A percentile compares a stretch with the other conserved stretches of the same genome.
Evolutionary conservation across 208 protist species (phyloP).

Genomic region (Acanthamoeba sp.): DNA sequence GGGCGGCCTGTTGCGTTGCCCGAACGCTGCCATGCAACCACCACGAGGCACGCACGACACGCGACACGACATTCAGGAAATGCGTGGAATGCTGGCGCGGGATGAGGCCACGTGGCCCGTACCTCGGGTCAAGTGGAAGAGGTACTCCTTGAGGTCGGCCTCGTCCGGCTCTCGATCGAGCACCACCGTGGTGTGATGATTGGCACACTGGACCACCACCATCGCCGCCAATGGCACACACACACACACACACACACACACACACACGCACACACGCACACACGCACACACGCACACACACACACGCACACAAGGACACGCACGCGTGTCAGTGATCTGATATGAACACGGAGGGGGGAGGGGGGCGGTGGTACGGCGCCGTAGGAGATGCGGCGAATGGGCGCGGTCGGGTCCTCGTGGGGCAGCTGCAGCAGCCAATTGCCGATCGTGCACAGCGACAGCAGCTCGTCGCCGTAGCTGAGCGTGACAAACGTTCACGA

Average conservation of each 20-base stretch:
- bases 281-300: no score
- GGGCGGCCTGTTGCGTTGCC: constrained; percentile 52
- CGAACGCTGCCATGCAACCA: neutral
- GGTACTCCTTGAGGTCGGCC: constrained; percentile 36
- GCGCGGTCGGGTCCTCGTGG: constrained; percentile 3
- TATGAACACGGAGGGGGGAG: neutral
- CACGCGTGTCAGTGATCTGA: neutral
- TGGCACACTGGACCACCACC: neutral
- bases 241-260: no score
- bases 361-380: constrained; percentile 54
- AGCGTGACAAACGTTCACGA: neutral
- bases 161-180: neutral
- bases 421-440: constrained; percentile 72
- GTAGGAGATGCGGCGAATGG: neutral
- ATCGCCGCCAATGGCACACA: neutral
- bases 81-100: neutral
- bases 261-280: no score
- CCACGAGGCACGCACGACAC: no score
- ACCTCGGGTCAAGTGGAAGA: constrained; percentile 70
- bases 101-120: neutral
- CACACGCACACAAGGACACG: no score
- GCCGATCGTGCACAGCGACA: constrained; percentile 34
- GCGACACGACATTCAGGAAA: neutral
- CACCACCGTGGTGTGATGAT: constrained; percentile 72
- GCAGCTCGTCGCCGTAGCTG: constrained; percentile 59